Base-by-base conservation (phyloP, 2,329 filamentous ascomycete genomes). In the Hymenotorrendiella dingleyae region DNA sequence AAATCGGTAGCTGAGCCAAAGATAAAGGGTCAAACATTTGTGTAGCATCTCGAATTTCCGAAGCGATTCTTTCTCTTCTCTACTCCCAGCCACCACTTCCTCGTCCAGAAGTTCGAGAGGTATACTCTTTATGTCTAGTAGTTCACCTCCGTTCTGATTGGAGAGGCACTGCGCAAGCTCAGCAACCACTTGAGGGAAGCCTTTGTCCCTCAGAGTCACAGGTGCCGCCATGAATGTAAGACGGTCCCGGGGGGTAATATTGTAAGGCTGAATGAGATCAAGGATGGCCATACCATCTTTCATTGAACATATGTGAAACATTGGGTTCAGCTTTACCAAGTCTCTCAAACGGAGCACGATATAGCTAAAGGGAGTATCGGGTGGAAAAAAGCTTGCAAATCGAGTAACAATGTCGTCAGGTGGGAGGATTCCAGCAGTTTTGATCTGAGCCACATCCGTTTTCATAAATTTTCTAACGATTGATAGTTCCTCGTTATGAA, bases 1-100 rank as follows among this genome's bases (percentile, higher is more conserved):
- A 62, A 91, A 94, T 6, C 91, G 82, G 64, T 91, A 97, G 54
- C 86, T 91, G 12, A 98, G 72, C 93, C 93, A 98, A 2, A 94
- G 73, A 60, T 97, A 98, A 35, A 90, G 68, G 33, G 91, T 87
- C 27, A 98, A 69, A 21, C 79, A 72, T 56, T 86, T 86, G 67
- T 98, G 93, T 12, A 98, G 71, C 3, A 68, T 63, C 62, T 98
- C 93, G 16, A 97, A 69, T 7, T 71, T 65, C 42, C 70, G 68
- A 9, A 98, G 71, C 52, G 88, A 0, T 6, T 35, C 45, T 39
- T 53, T 54, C 12, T 68, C 62, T 40, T 73, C 66, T 11, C 64
- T 61, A 1, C 61, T 61, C 29, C 53, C 40, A 0, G 64, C 61
- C 1, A 66, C 56, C 20, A 55, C 62, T 6, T 63, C 49, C 20